Percentiles rank a stretch among this genome's conserved stretches.
phyloP scores from a whole-genome alignment of 2,329 filamentous ascomycete genomes.

The Colletotrichum melonis region DNA sequence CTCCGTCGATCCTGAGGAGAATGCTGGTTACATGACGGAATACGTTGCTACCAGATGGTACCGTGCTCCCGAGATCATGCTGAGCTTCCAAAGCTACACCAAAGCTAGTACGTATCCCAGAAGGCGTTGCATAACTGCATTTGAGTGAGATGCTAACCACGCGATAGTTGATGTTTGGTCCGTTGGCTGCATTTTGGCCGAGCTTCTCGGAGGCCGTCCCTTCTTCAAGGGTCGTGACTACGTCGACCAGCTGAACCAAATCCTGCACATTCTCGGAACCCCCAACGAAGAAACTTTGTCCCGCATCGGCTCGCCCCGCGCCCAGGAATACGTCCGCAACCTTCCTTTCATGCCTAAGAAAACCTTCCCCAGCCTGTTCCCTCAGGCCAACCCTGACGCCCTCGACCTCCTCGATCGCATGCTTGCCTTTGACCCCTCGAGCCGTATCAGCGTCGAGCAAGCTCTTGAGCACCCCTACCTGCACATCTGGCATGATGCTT shows the following conservation, averaged over 20 bases:
- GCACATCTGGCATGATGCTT: constrained; percentile 97
- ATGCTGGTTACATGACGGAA: constrained; percentile 99
- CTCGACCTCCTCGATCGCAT: constrained; percentile 96
- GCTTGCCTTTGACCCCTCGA: constrained; percentile 95
- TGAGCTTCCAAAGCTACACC: constrained; percentile 99
- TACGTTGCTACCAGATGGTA: constrained; percentile 99
- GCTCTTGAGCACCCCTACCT: constrained; percentile 97
- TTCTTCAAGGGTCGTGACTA: constrained; percentile 99
- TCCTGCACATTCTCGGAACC: constrained; percentile 96
- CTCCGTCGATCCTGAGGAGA: constrained; percentile 96
- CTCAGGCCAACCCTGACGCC: constrained; percentile 93
- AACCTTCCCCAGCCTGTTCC: constrained; percentile 88
- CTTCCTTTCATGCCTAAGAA: constrained; percentile 95
- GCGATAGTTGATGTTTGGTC: constrained; percentile 95
- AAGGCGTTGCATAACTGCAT: not conserved
- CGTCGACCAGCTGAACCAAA: constrained; percentile 99
- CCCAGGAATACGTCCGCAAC: constrained; percentile 98
- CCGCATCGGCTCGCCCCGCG: constrained; percentile 93
- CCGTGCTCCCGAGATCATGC: constrained; percentile 95
- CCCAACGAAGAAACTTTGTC: constrained; percentile 94
- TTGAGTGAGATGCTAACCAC: not conserved
- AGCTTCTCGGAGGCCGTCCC: constrained; percentile 92
- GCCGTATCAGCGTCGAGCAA: constrained; percentile 92
- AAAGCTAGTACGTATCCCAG: constrained; percentile 90
- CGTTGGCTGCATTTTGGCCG: constrained; percentile 96